Conservation (phyloP, 805 yeast genomes). For the Wickerhamiella dianesei region DNA sequence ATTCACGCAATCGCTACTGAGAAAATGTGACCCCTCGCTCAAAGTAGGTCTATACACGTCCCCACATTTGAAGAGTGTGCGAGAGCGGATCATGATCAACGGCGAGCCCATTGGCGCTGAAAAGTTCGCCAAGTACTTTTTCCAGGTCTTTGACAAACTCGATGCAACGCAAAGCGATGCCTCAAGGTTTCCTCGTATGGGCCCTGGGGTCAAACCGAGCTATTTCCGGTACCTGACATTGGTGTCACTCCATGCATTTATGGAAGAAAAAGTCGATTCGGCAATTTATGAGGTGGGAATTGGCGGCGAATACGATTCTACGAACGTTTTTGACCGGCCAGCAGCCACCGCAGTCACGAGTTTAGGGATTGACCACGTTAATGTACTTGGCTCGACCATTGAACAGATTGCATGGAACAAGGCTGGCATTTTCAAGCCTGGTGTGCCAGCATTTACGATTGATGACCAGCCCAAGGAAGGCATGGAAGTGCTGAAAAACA, state of each 20-base stretch:
- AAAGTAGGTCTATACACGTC: slow-evolving; percentile 91
- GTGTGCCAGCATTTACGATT: slow-evolving; percentile 54
- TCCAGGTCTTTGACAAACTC: slow-evolving; percentile 83
- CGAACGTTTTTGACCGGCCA: slow-evolving; percentile 71
- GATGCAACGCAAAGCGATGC: slow-evolving; percentile 43
- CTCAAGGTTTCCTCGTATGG: slow-evolving; percentile 57
- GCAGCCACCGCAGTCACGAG: slow-evolving; percentile 75
- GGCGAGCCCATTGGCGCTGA: slow-evolving; percentile 75
- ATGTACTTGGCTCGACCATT: slow-evolving; percentile 73
- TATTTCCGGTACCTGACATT: slow-evolving; percentile 86
- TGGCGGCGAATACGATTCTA: slow-evolving; percentile 96
- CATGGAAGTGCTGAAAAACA: slow-evolving; percentile 33
- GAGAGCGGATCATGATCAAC: slow-evolving; percentile 81
- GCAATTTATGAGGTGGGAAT: slow-evolving; percentile 97
- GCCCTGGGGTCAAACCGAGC: slow-evolving; percentile 66
- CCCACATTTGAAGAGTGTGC: slow-evolving; percentile 84
- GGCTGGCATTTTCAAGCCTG: slow-evolving; percentile 74
- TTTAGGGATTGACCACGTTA: slow-evolving; percentile 84
- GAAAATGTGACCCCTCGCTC: slow-evolving; percentile 26
- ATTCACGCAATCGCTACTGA: slow-evolving; percentile 61
- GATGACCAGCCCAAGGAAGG: slow-evolving; percentile 41
- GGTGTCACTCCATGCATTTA: slow-evolving; percentile 78
- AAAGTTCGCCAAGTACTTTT: slow-evolving; percentile 75
- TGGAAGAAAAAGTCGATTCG: slow-evolving; percentile 78
- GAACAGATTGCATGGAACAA: slow-evolving; percentile 93